Evolutionary conservation across 768 basidiomycete species (phyloP).

Genomic region (Leccinum rimulosum): DNA sequence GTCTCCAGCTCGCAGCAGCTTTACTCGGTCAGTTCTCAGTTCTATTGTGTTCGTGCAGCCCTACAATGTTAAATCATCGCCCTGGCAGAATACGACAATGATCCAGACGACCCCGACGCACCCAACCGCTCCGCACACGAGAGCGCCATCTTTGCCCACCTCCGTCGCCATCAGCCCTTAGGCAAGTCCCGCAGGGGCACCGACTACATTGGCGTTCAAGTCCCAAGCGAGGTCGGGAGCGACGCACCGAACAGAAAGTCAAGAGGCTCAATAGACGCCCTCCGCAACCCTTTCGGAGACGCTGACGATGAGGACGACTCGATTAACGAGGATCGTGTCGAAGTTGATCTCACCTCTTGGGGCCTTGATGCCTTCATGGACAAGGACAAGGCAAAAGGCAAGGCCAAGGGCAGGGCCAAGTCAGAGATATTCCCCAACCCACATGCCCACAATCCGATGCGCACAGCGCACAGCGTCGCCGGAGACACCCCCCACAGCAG

Average conservation of each 20-base stretch:
- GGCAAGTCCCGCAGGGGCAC: constrained; percentile 51
- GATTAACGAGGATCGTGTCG: constrained; percentile 48
- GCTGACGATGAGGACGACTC: constrained; percentile 58
- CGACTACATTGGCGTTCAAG: constrained; percentile 65
- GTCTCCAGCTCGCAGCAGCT: constrained; percentile 84
- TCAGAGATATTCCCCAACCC: constrained; percentile 44
- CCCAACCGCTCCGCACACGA: constrained; percentile 70
- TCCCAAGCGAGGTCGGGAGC: constrained; percentile 64
- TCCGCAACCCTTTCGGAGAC: constrained; percentile 74
- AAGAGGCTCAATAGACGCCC: constrained; percentile 55
- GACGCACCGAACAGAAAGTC: constrained; percentile 48
- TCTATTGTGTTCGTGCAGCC: background rate
- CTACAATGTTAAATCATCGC: background rate
- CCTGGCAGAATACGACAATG: constrained; percentile 83
- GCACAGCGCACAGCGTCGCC: constrained; percentile 43
- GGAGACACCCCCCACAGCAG: constrained; percentile 40
- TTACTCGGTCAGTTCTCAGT: constrained; percentile 59
- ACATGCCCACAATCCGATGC: constrained; percentile 36
- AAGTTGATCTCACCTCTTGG: constrained; percentile 83
- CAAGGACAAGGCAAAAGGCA: constrained; percentile 55
- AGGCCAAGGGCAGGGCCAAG: constrained; percentile 38
- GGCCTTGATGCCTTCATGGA: constrained; percentile 76
- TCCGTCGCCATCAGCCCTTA: constrained; percentile 55
- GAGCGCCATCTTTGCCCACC: constrained; percentile 82
- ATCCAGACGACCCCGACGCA: constrained; percentile 61